These are phyloP conservation scores for Atkinsonella texensis DNA, from an alignment of 2,329 filamentous ascomycete species.

Conservation along the genomic window DNA sequence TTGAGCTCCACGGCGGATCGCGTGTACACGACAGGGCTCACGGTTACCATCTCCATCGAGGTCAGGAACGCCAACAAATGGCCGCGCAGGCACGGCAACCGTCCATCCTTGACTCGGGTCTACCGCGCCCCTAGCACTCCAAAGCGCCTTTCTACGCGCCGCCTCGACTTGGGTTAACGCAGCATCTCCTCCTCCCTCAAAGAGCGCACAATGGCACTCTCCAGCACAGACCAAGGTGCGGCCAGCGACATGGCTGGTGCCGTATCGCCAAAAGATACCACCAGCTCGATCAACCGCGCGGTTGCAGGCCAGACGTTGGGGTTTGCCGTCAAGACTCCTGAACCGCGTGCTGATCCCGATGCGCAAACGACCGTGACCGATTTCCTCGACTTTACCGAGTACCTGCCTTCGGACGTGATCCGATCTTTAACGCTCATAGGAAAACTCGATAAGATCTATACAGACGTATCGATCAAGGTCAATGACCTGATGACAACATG, in stretches of 20 bases:
- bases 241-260: conserved; percentile 12
- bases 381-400: conserved; percentile 59
- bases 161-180: not conserved
- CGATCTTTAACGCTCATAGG: conserved; percentile 54
- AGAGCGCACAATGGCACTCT: conserved; percentile 16
- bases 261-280: conserved; percentile 17
- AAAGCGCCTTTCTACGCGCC: not conserved
- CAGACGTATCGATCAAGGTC: conserved; percentile 41
- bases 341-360: conserved; percentile 49
- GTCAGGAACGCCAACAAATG: conserved; percentile 6
- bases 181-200: not conserved
- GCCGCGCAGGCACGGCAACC: conserved; percentile 6
- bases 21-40: conserved; percentile 5
- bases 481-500: conserved; percentile 45
- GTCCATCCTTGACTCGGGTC: not conserved
- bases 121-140: not conserved
- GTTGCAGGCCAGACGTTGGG: conserved; percentile 15
- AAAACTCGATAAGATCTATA: conserved; percentile 48
- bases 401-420: conserved; percentile 53
- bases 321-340: conserved; percentile 30
- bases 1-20: conserved; percentile 2
- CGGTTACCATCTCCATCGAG: conserved; percentile 1
- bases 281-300: conserved; percentile 15
- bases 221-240: conserved; percentile 12
- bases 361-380: conserved; percentile 58